These are phyloP conservation scores for Pyrus pyrifolia DNA, from an alignment of 306 rosid genomes.

Conservation along the genomic window DNA sequence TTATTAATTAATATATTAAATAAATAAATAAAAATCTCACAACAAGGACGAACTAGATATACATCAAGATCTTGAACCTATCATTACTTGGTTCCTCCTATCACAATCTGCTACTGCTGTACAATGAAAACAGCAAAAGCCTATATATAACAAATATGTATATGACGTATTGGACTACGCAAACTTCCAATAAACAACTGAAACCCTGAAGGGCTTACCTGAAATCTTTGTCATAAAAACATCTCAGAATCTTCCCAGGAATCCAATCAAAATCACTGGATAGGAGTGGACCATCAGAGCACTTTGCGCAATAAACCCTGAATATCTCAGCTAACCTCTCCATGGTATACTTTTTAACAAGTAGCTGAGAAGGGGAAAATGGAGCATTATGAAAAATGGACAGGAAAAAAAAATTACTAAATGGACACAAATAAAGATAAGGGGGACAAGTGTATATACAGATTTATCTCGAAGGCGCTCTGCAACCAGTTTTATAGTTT, in stretches of 20 bases:
- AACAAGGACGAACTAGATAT: background rate
- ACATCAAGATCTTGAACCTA: background rate
- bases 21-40: background rate
- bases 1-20: background rate
- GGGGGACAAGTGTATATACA: conserved; percentile 40
- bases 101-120: background rate
- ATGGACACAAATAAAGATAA: conserved; percentile 1
- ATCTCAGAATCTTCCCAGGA: conserved; percentile 88
- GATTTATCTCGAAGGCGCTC: conserved; percentile 98
- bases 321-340: conserved; percentile 86
- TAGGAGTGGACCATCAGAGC: conserved; percentile 36
- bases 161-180: conserved; percentile 5
- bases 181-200: background rate
- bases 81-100: background rate
- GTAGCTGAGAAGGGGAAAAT: conserved; percentile 47
- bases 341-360: conserved; percentile 88
- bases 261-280: conserved; percentile 69
- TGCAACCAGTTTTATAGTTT: conserved; percentile 82
- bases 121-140: background rate
- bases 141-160: background rate
- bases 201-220: conserved; percentile 39
- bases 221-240: conserved; percentile 95
- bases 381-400: conserved; percentile 13
- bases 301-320: conserved; percentile 56
- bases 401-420: background rate